These are phyloP conservation scores for Candida dubliniensis DNA, from an alignment of 1,139 yeast species.

Conservation along the genomic window DNA sequence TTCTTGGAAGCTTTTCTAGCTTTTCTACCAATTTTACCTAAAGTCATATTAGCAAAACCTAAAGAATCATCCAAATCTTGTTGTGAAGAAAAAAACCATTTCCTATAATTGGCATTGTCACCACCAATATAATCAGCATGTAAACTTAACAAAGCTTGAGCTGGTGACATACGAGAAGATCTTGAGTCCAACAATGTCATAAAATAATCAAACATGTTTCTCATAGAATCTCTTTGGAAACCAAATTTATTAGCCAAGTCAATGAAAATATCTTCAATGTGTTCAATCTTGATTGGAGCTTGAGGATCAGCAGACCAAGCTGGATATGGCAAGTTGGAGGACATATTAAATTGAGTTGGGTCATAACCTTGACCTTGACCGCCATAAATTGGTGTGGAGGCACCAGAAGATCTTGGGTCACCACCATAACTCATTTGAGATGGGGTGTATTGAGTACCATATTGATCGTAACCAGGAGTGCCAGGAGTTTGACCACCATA, in stretches of 20 bases:
- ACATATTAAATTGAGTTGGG: slow-evolving; percentile 60
- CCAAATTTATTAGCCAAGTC: slow-evolving; percentile 91
- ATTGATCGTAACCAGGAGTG: slow-evolving; percentile 67
- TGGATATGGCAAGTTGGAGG: slow-evolving; percentile 79
- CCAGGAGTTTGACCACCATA: slow-evolving; percentile 76
- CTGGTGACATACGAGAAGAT: slow-evolving; percentile 95
- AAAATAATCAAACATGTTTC: slow-evolving; percentile 83
- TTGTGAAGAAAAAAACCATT: slow-evolving; percentile 47
- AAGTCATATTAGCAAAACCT: slow-evolving; percentile 60
- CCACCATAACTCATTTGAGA: slow-evolving; percentile 84
- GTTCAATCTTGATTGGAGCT: slow-evolving; percentile 77
- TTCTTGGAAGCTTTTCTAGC: slow-evolving; percentile 56
- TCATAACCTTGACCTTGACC: slow-evolving; percentile 60
- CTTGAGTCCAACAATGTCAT: slow-evolving; percentile 78
- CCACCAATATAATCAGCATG: slow-evolving; percentile 89
- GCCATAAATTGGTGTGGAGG: slow-evolving; percentile 95
- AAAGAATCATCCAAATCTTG: slow-evolving; percentile 42
- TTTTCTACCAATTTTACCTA: slow-evolving; percentile 65
- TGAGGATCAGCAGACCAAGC: slow-evolving; percentile 95
- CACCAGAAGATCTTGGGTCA: slow-evolving; percentile 78
- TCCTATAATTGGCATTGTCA: slow-evolving; percentile 43
- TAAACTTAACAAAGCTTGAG: slow-evolving; percentile 85
- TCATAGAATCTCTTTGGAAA: slow-evolving; percentile 96
- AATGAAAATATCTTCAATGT: slow-evolving; percentile 87
- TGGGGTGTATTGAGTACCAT: slow-evolving; percentile 78